Base-by-base conservation (phyloP, 148 eudicot species). In the Rheum nobile region DNA sequence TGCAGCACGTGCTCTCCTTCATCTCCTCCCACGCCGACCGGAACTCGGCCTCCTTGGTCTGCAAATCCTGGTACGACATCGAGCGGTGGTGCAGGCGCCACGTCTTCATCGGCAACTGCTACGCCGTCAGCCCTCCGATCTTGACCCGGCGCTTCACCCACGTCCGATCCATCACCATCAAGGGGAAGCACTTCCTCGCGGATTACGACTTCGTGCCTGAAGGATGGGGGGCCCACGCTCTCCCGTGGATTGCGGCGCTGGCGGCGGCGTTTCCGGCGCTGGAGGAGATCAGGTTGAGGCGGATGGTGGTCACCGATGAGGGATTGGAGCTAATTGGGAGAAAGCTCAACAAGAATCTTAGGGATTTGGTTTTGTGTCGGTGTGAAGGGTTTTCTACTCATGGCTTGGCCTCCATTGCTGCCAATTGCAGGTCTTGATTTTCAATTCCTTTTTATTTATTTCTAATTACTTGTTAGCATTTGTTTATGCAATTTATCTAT, bases 141-240 rank as follows among this genome's bases (percentile, higher is more conserved):
- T 19, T 89, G 57, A 83, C 89, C 26, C 46, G 67, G 31, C 87
- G 97, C 80, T 94, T 94, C 47, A 95, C 97, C 38, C 7, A 61
- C 67, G 16, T 61, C n/a, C 67, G 78, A 76, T 83, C 89, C 11
- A 77, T 91, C 17, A 88, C 90, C 1, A 74, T 94, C 2, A 94
- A 94, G 72, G 96, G 96, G 52, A 91, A 89, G 59, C 97, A 92
- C 28, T 89, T 87, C 79, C 87, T 95, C 74, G 93, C 97, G 1
- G 96, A 95, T 77, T 90, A 88, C 77, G 90, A 87, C 67, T 83
- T 91, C 81, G 93, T 91, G 0, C 93, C 96, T 3, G 84, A 80
- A 61, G 92, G 88, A 48, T 91, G 98, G 98, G 98, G 93, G 4
- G 97, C 85, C 0, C 70, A 76, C 77, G 81, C 88, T 4, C 72